Base-by-base conservation (phyloP, 495 filamentous ascomycete genomes). In the Neurospora discreta region DNA sequence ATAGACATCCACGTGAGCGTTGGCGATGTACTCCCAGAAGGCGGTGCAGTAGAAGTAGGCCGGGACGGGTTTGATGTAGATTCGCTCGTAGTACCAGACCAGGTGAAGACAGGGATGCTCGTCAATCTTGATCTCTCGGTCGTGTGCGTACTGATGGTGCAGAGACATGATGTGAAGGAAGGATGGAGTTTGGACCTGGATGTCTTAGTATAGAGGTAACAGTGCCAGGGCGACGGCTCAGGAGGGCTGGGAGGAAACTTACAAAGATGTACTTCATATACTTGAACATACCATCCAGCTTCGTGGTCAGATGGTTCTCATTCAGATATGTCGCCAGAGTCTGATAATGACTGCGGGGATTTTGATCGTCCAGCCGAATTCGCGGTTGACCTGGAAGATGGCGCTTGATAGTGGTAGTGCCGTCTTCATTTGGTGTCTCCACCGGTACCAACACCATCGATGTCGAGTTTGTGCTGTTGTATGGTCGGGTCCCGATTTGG, bases 61-160 rank as follows among this genome's bases (percentile, higher is more conserved):
- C 0, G 88, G 89, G 0, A 90, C 71, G 1, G 89, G 88, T 69
- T 89, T 90, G 69, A 90, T 77, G 76, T 82, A 89, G 30, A 90
- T 84, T 3, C 76, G 71, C n/a, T 81, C 72, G 36, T 86, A 72
- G 43, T 74, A 73, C 89, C 87, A 91, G 16, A 89, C 80, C 0
- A 90, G 82, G 71, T 91, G 89, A 10, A 89, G 76, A 3, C 81
- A 75, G 0, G 82, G 78, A 33, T 85, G 69, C 69, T 91, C 88
- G 4, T 75, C 70, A 4, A 79, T 67, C 36, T 74, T 65, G 60
- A 80, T 68, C 23, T 78, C 69, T 39, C 77, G 78, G 18, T 71
- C 72, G 44, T 74, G 77, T 1, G 76, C 60, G 42, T 41, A 72
- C 41, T 78, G 78, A 65, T 78, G 75, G 41, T 79, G 75, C 40